Conservation (phyloP, 2,329 filamentous ascomycete genomes). For the Dactylellina cionopaga region DNA sequence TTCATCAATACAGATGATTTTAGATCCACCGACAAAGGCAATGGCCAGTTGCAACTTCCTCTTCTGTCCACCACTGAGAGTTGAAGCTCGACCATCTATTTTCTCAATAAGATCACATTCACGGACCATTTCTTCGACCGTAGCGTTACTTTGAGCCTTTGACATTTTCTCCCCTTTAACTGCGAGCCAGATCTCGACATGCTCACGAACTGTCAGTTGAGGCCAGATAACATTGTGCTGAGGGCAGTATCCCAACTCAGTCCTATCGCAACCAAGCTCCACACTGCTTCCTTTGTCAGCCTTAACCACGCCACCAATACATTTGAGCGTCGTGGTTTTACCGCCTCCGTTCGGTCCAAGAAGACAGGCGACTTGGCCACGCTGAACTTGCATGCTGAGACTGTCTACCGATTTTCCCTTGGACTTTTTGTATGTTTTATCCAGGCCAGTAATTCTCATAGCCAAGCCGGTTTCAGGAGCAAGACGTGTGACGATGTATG, state of each 20-base stretch:
- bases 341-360: conserved; percentile 90
- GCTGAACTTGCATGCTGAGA: conserved; percentile 74
- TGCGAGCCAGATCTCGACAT: conserved; percentile 82
- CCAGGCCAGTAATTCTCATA: conserved; percentile 76
- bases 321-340: conserved; percentile 88
- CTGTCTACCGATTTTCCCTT: conserved; percentile 72
- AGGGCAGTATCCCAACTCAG: conserved; percentile 78
- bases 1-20: conserved; percentile 90
- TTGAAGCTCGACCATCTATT: conserved; percentile 75
- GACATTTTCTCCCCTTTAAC: conserved; percentile 72
- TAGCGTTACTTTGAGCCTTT: conserved; percentile 66
- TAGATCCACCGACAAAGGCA: conserved; percentile 91
- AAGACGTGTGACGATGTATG: conserved; percentile 61
- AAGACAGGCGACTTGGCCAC: conserved; percentile 85
- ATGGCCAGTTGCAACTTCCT: conserved; percentile 90
- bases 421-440: conserved; percentile 74
- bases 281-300: conserved; percentile 79
- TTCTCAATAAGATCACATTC: conserved; percentile 81
- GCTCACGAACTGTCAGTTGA: conserved; percentile 84
- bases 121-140: conserved; percentile 72
- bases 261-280: conserved; percentile 48
- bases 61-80: conserved; percentile 89
- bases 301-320: conserved; percentile 82
- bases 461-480: conserved; percentile 63
- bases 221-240: conserved; percentile 92